Conservation (phyloP, 352 stramenopile species). For the Peronospora destructor region DNA sequence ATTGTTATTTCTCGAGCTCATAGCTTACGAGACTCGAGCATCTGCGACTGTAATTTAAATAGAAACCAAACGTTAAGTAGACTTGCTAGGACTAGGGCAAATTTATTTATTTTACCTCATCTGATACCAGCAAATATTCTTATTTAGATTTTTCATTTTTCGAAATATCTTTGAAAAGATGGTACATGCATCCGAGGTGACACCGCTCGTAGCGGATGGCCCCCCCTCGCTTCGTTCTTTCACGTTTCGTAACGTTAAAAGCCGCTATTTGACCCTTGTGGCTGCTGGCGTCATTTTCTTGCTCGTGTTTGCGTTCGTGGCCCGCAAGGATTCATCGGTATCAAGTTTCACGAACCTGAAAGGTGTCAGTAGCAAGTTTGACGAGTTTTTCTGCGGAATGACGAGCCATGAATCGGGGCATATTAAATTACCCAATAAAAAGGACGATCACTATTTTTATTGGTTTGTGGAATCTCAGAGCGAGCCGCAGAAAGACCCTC, state of each 20-base stretch:
- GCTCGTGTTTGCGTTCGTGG: conserved; percentile 31
- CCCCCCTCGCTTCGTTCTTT: neutral
- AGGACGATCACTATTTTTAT: conserved; percentile 63
- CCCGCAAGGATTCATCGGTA: conserved; percentile 18
- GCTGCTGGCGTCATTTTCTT: conserved; percentile 27
- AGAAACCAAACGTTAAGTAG: no score
- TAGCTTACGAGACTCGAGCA: no score
- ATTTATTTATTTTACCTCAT: neutral
- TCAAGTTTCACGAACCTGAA: conserved; percentile 24
- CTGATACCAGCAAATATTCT: neutral
- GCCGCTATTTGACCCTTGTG: conserved; percentile 16
- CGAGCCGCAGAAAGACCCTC: conserved; percentile 30
- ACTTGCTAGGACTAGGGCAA: neutral
- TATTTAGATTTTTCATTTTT: neutral
- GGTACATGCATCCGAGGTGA: conserved; percentile 28
- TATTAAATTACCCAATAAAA: conserved; percentile 43
- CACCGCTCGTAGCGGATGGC: conserved; percentile 19
- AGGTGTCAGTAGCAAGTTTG: conserved; percentile 13
- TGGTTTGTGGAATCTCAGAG: conserved; percentile 53
- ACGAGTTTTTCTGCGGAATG: conserved; percentile 37
- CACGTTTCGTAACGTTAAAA: neutral
- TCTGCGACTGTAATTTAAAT: no score
- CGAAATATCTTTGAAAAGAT: conserved; percentile 6
- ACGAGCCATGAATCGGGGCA: conserved; percentile 40
- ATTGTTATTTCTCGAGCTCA: no score